A percentile compares a stretch with the other conserved stretches of the same genome.
phyloP scores from a whole-genome alignment of 1,284 basidiomycete species.

The Ceratobasidium sp. region DNA sequence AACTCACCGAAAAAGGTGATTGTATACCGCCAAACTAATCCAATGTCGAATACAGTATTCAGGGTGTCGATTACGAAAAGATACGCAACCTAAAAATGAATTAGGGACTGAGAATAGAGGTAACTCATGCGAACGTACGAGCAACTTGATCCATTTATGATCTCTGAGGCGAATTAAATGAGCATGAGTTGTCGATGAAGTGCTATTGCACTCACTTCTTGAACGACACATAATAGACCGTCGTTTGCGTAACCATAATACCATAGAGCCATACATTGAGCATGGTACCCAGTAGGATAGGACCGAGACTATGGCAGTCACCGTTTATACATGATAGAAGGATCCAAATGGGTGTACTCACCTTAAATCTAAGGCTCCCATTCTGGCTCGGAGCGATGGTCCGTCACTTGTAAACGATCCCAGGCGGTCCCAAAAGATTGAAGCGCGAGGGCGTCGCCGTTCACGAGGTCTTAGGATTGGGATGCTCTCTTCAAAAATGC shows the following conservation, averaged over 20 bases:
- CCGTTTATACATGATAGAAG: background rate
- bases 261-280: conserved; percentile 42
- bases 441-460: background rate
- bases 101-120: background rate
- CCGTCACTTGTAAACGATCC: background rate
- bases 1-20: conserved; percentile 39
- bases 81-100: conserved; percentile 23
- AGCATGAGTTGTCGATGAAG: background rate
- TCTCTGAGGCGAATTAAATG: conserved; percentile 11
- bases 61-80: conserved; percentile 40
- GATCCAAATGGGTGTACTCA: background rate
- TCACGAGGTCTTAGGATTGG: background rate
- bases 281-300: conserved; percentile 38
- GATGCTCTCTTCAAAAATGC: background rate
- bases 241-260: conserved; percentile 44
- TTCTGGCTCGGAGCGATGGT: background rate
- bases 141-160: conserved; percentile 38
- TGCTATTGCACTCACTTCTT: background rate
- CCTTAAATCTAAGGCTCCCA: conserved; percentile 16
- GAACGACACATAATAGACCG: conserved; percentile 40
- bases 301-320: conserved; percentile 13
- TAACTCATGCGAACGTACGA: conserved; percentile 3
- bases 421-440: background rate
- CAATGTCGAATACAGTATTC: conserved; percentile 36
- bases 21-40: conserved; percentile 38